Base-by-base conservation (phyloP, 805 yeast genomes). In the Teunomyces funiuensis region DNA sequence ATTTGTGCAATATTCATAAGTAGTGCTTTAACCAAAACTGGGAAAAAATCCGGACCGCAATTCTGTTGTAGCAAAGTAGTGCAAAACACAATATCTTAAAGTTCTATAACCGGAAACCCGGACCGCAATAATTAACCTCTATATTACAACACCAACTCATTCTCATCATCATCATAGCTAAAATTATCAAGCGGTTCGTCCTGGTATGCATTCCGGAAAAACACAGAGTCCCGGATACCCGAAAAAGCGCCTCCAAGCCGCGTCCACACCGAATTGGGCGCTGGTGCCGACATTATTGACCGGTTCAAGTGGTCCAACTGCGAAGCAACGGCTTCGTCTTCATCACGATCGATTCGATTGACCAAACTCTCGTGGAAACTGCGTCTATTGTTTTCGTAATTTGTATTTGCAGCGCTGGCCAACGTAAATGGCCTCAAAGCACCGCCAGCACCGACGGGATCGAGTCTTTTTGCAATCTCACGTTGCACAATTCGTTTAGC, bases 401-500 rank as follows among this genome's bases (percentile, higher is more conserved):
- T 63, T 23, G 50, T 28, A 43, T 60, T 52, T 3, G 66, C 62
- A 8, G 61, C 59, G 17, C 38, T 39, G 1, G 54, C 44, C 17
- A 54, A 46, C 38, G 61, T 60, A 49, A 63, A 66, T 5, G 61
- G 57, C 8, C 72, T 49, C 33, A 63, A 47, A 19, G 40, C 49
- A 6, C 45, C 39, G 7, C 38, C 40, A n/a, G 28, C 23, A 2
- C 49, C 33, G 18, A 42, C 37, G 13, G 52, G 44, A 15, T 49
- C 46, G 51, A 50, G 53, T 27, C 71, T 53, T 33, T 57, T 61
- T 13, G 53, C 45, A 36, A 55, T 36, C 45, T 70, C 74, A 47
- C 71, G 48, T 29, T 61, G 52, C 5, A 69, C 56, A 3, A 67
- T 65, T n/a, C 74, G 43, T 43, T 67, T 70, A 9, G 73, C 74